Percentiles rank a stretch among this genome's conserved stretches.
Evolutionary conservation across 1,284 basidiomycete genomes (phyloP).

Genomic region (Irpex sp.): DNA sequence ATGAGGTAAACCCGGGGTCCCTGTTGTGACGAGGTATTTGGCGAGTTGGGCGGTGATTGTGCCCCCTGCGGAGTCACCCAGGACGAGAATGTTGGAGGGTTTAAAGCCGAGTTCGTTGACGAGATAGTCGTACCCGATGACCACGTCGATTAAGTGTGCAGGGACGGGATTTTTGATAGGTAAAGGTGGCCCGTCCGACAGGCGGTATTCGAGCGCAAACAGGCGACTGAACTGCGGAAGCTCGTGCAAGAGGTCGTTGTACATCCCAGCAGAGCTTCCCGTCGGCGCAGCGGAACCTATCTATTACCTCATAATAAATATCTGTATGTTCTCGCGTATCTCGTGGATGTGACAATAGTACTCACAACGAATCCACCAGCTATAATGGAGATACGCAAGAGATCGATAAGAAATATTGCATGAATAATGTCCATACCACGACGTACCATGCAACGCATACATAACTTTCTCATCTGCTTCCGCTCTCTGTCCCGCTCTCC

Average conservation of each 20-base stretch:
- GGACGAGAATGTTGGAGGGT: conserved; percentile 44
- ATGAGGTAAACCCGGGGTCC: conserved; percentile 30
- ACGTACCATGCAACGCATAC: conserved; percentile 48
- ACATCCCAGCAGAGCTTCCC: conserved; percentile 27
- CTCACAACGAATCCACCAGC: conserved; percentile 18
- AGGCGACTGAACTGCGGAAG: conserved; percentile 24
- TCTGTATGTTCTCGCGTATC: neutral
- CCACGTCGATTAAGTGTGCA: conserved; percentile 43
- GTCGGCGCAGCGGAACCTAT: conserved; percentile 35
- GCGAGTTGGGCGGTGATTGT: conserved; percentile 41
- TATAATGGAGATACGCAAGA: conserved; percentile 1
- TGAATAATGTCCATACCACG: too few relatives aligned
- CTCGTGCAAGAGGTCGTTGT: conserved; percentile 17
- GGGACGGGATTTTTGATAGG: conserved; percentile 37
- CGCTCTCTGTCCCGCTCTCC: conserved; percentile 28
- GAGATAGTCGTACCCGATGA: conserved; percentile 45
- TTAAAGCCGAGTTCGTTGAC: conserved; percentile 33
- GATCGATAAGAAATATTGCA: too few relatives aligned
- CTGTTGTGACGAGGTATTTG: conserved; percentile 24
- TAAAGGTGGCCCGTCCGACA: conserved; percentile 23
- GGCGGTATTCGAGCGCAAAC: conserved; percentile 33
- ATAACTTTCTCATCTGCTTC: conserved; percentile 48
- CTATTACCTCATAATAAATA: neutral
- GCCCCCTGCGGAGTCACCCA: conserved; percentile 55
- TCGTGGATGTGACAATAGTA: neutral